Evolutionary conservation across 2,329 filamentous ascomycete genomes (phyloP), one percentile per base, ranked within the genome.

Genomic region (Neodidymelliopsis sp.): DNA sequence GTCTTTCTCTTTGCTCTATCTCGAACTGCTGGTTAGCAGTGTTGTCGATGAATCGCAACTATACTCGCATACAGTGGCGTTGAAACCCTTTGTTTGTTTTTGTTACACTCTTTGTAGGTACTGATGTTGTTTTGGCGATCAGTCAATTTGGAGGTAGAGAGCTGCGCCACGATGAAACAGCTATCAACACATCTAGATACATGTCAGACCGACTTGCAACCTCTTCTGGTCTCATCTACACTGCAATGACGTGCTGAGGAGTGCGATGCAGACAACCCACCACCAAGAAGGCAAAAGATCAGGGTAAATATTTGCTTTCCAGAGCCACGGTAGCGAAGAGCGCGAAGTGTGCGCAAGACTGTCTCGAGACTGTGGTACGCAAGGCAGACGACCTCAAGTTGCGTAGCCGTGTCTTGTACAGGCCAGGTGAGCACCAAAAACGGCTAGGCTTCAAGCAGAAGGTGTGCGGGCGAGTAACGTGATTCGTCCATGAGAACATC

Each of bases 401-500:
- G 49, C 28, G 47, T 48, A 35, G 34, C 33, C 37, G 30, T 54
- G 46, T 59, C 52, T 55, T 27, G 33, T 39, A 44, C 30, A 36
- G 35, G 25, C 47, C 47, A 50, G 36, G 36, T 50, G 47, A 40
- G 40, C 34, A 22, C 37, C 42, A 34, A 18, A 42, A 52, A 38
- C 28, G 28, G 48, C 60, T 61, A 62, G 59, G 61, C 63, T 59
- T 42, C 56, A 51, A 53, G 31, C 49, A 42, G 49, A 54, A 57
- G 57, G 59, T 51, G 54, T 47, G 54, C 27, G 41, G 52, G 41
- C 48, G 45, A 38, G 54, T 35, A 52, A 28, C 54, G 46, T 69
- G 63, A 69, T 67, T 67, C 56, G 63, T 51, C 54, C 52, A 56
- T 54, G 38, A 33, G 50, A 35, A 51, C 58, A 48, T 53, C 54